Conservation (phyloP, 2,329 filamentous ascomycete genomes). For the Beauveria varroae region DNA sequence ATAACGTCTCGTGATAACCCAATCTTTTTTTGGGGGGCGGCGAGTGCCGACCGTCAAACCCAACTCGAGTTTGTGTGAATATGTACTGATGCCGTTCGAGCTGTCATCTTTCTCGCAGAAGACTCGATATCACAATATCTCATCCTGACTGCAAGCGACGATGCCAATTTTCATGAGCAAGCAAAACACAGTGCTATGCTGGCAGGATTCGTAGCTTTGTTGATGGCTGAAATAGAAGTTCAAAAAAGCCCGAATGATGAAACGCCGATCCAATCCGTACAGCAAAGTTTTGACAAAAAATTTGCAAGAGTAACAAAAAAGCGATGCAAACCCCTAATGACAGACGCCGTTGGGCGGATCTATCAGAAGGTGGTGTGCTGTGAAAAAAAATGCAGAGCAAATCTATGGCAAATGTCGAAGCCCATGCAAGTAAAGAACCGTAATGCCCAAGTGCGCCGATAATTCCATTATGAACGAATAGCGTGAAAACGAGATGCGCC, state of each 20-base stretch:
- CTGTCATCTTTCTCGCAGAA: background rate
- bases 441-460: slow-evolving; percentile 21
- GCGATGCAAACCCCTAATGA: background rate
- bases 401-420: slow-evolving; percentile 12
- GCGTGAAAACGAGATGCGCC: slow-evolving; percentile 7
- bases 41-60: slow-evolving; percentile 5
- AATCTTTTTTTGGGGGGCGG: slow-evolving; percentile 20
- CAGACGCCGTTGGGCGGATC: background rate
- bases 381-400: background rate
- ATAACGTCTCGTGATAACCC: slow-evolving; percentile 27
- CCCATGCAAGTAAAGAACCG: slow-evolving; percentile 17
- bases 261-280: slow-evolving; percentile 5
- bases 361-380: background rate
- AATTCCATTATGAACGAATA: slow-evolving; percentile 29
- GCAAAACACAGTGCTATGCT: background rate
- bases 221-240: background rate
- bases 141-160: background rate
- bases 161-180: background rate
- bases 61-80: background rate
- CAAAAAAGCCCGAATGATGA: background rate
- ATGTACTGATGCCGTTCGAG: slow-evolving; percentile 1
- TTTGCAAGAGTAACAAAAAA: background rate
- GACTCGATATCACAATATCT: background rate
- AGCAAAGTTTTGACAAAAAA: background rate
- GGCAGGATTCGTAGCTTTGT: background rate